phyloP scores from a whole-genome alignment of 108 stramenopile species.

The Nitzschia palea region DNA sequence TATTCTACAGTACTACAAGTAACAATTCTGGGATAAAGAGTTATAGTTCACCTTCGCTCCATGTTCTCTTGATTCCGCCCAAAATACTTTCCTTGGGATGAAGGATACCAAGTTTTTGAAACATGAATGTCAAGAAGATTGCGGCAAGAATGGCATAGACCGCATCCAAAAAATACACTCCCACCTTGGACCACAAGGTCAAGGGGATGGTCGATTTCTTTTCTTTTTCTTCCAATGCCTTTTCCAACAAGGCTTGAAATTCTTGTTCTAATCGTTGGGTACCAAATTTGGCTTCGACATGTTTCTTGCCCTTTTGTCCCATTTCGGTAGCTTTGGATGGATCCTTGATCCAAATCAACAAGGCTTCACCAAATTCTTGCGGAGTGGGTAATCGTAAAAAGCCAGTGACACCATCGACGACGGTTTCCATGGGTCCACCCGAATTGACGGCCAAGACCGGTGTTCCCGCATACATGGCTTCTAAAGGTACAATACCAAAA shows the following conservation, averaged over 20 bases:
- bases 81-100: constrained; percentile 15
- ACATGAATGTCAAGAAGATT: constrained; percentile 14
- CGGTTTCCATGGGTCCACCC: constrained; percentile 95
- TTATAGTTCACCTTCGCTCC: constrained; percentile 20
- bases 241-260: constrained; percentile 57
- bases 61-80: constrained; percentile 5
- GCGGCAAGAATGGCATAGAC: constrained; percentile 1
- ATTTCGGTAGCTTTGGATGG: constrained; percentile 46
- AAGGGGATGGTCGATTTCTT: neutral
- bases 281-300: constrained; percentile 67
- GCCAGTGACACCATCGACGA: constrained; percentile 86
- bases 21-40: neutral
- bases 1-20: neutral
- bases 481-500: constrained; percentile 99
- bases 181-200: constrained; percentile 19
- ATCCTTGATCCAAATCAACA: constrained; percentile 45
- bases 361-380: constrained; percentile 68
- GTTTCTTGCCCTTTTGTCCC: constrained; percentile 63
- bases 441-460: constrained; percentile 84
- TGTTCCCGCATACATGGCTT: constrained; percentile 92
- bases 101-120: constrained; percentile 11
- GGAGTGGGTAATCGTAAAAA: constrained; percentile 76
- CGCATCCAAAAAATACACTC: constrained; percentile 24
- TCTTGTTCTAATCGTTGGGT: constrained; percentile 60
- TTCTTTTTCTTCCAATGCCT: constrained; percentile 29